These are phyloP conservation scores for Pythium dissimile DNA, from an alignment of 352 stramenopile species.

Conservation along the genomic window DNA sequence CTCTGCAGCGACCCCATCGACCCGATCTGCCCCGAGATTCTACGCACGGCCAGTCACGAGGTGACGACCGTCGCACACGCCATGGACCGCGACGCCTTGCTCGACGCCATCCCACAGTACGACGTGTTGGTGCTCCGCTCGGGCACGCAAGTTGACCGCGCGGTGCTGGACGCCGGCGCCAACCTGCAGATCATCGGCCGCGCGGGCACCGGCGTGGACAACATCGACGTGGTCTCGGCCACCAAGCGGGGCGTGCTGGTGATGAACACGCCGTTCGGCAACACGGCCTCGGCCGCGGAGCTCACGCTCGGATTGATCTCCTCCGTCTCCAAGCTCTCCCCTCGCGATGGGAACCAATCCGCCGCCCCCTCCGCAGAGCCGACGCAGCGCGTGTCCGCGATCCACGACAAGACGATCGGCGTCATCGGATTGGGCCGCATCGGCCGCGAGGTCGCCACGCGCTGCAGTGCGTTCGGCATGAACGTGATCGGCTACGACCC, in stretches of 20 bases:
- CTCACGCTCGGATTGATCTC: constrained; percentile 92
- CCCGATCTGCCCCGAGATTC: constrained; percentile 69
- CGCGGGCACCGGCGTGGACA: constrained; percentile 91
- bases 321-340: constrained; percentile 40
- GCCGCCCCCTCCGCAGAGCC: too few relatives aligned
- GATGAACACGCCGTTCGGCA: constrained; percentile 95
- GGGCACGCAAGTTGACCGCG: constrained; percentile 69
- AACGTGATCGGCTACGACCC: constrained; percentile 93
- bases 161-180: constrained; percentile 57
- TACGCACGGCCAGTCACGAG: constrained; percentile 78
- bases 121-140: constrained; percentile 89
- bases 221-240: constrained; percentile 90
- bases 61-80: constrained; percentile 53
- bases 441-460: constrained; percentile 90
- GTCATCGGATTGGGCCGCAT: constrained; percentile 95
- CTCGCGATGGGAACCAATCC: background rate
- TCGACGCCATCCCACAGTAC: constrained; percentile 75
- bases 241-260: constrained; percentile 93
- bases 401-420: constrained; percentile 91
- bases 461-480: constrained; percentile 93
- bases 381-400: constrained; percentile 48
- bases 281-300: constrained; percentile 95
- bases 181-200: constrained; percentile 84
- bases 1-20: constrained; percentile 89
- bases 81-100: constrained; percentile 58